Evolutionary conservation across 345 rosid genomes (phyloP).

Genomic region (Acer campestre): DNA sequence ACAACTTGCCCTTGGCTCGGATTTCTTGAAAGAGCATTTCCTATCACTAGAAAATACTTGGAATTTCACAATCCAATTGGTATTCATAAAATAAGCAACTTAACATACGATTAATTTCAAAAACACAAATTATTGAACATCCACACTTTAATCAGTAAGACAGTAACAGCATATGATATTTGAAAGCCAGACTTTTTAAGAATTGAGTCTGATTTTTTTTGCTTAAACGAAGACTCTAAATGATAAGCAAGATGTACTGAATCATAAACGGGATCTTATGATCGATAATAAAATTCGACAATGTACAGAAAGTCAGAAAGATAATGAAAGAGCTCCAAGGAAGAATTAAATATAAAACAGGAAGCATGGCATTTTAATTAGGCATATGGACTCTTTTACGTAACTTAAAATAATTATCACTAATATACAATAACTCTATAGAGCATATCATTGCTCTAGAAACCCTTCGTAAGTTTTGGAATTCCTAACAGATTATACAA

Average conservation of each 20-base stretch:
- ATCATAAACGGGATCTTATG: neutral
- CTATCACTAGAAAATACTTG: conserved; percentile 59
- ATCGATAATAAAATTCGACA: neutral
- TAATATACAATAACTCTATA: neutral
- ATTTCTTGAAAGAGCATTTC: conserved; percentile 88
- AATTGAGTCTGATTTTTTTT: neutral
- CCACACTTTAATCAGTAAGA: neutral
- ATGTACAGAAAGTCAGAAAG: neutral
- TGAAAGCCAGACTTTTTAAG: neutral
- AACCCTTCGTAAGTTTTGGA: neutral
- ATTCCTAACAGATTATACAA: neutral
- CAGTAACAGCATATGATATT: neutral
- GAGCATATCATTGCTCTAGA: conserved; percentile 11
- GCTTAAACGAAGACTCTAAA: neutral
- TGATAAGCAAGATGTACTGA: neutral
- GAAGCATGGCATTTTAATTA: no score
- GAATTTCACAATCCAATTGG: conserved; percentile 7
- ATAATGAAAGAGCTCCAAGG: no score
- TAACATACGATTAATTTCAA: neutral
- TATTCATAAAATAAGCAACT: conserved; percentile 1
- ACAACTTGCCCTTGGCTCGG: conserved; percentile 79
- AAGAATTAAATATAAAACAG: no score
- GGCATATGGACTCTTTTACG: no score
- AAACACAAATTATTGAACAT: neutral
- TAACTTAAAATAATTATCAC: no score